Percentiles rank a stretch among this genome's conserved stretches.
Conservation (phyloP, 2,329 filamentous ascomycete genomes). For the Mycosphaerelloides madeirae region DNA sequence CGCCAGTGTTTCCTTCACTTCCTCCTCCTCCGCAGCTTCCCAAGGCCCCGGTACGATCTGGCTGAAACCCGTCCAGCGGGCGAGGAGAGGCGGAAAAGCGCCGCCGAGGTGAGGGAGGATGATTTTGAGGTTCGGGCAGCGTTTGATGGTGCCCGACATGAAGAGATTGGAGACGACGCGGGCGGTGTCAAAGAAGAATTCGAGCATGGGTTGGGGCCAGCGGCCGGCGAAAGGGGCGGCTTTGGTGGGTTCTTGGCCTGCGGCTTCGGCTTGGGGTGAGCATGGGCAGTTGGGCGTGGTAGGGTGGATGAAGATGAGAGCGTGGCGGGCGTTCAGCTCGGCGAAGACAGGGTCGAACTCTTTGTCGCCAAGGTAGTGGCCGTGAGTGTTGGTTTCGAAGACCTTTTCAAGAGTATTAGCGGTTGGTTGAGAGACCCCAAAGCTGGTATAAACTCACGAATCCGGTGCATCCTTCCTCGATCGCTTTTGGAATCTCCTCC, state of each 20-base stretch:
- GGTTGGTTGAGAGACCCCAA: no score
- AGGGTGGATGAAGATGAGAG: constrained; percentile 53
- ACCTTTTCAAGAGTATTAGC: constrained; percentile 15
- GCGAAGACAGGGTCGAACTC: constrained; percentile 46
- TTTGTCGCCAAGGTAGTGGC: constrained; percentile 49
- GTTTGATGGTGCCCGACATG: constrained; percentile 42
- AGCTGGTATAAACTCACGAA: constrained; percentile 25
- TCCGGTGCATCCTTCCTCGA: constrained; percentile 47
- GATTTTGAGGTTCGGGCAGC: constrained; percentile 45
- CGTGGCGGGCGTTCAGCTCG: constrained; percentile 44
- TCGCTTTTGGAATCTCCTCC: constrained; percentile 44
- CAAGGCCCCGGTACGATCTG: constrained; percentile 36
- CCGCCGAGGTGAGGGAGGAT: constrained; percentile 49
- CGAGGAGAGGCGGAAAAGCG: constrained; percentile 42
- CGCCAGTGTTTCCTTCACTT: constrained; percentile 32
- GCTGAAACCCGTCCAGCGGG: constrained; percentile 40
- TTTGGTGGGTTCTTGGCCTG: constrained; percentile 21
- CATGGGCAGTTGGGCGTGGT: constrained; percentile 44
- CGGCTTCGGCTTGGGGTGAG: constrained; percentile 11
- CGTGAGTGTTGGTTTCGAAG: constrained; percentile 51
- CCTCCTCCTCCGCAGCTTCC: constrained; percentile 24
- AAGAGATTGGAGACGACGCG: constrained; percentile 48
- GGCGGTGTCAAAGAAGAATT: constrained; percentile 53
- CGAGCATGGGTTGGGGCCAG: constrained; percentile 44
- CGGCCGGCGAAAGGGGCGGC: constrained; percentile 36